Conservation (phyloP, 768 basidiomycete species). For the Pisolithus albus region DNA sequence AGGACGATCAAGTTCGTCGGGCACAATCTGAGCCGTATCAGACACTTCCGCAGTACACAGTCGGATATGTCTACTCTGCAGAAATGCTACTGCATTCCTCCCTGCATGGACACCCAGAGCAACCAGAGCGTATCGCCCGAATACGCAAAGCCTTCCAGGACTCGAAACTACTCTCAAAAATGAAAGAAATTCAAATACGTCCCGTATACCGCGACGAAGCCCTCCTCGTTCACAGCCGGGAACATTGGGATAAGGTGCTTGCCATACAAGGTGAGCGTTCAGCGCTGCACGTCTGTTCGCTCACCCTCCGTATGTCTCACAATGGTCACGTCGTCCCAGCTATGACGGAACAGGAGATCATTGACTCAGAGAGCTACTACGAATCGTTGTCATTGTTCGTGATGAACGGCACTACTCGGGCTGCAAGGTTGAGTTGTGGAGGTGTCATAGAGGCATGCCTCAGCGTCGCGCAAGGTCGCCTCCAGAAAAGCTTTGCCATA, state of each 20-base stretch:
- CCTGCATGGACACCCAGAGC: slow-evolving; percentile 66
- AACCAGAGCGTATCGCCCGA: slow-evolving; percentile 66
- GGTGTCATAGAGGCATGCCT: slow-evolving; percentile 89
- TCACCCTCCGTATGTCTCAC: slow-evolving; percentile 9
- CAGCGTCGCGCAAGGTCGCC: slow-evolving; percentile 72
- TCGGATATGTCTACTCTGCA: slow-evolving; percentile 82
- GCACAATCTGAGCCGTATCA: slow-evolving; percentile 29
- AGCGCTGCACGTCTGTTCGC: slow-evolving; percentile 3
- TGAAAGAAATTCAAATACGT: slow-evolving; percentile 74
- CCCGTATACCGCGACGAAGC: slow-evolving; percentile 72
- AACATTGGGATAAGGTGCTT: slow-evolving; percentile 87
- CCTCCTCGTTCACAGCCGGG: slow-evolving; percentile 82
- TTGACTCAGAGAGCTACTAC: slow-evolving; percentile 75
- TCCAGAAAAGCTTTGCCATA: slow-evolving; percentile 88
- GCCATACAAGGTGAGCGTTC: slow-evolving; percentile 67
- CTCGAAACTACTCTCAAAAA: slow-evolving; percentile 54
- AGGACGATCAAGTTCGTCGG: slow-evolving; percentile 15
- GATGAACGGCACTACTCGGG: slow-evolving; percentile 72
- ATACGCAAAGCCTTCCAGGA: slow-evolving; percentile 65
- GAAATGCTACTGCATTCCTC: slow-evolving; percentile 84
- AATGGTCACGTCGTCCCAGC: slow-evolving; percentile 35
- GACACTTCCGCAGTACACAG: slow-evolving; percentile 25
- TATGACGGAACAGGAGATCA: slow-evolving; percentile 68
- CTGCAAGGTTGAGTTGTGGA: slow-evolving; percentile 86
- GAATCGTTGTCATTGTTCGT: slow-evolving; percentile 91